phyloP scores from a whole-genome alignment of 805 yeast species.

The Myxozyma mucilagina region DNA sequence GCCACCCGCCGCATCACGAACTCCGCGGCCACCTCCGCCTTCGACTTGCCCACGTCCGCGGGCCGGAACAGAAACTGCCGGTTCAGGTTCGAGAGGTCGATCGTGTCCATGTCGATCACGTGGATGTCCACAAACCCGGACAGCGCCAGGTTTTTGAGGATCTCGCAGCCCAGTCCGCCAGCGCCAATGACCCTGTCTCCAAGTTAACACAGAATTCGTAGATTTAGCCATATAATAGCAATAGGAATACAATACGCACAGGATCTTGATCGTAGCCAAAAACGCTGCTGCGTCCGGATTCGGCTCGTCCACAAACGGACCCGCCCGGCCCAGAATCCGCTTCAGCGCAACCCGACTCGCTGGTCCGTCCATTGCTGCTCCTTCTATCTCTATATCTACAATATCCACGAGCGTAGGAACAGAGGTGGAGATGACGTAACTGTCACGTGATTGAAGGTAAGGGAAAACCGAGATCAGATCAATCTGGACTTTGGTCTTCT shows the following conservation, averaged over 20 bases:
- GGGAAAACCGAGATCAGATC: too few species aligned
- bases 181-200: conserved; percentile 59
- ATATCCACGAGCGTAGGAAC: too few species aligned
- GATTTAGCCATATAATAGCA: not conserved
- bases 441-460: not conserved
- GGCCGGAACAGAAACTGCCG: conserved; percentile 69
- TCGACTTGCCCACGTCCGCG: conserved; percentile 62
- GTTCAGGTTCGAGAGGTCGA: conserved; percentile 72
- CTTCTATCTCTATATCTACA: not conserved
- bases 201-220: too few species aligned
- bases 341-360: conserved; percentile 24
- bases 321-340: conserved; percentile 36
- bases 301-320: conserved; percentile 44
- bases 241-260: conserved; percentile 33
- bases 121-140: conserved; percentile 67
- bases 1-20: conserved; percentile 51
- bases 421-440: not conserved
- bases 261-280: conserved; percentile 38
- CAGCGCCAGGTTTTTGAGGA: conserved; percentile 66
- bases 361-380: not conserved
- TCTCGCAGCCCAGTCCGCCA: conserved; percentile 84
- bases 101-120: conserved; percentile 80
- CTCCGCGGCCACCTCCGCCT: conserved; percentile 64
- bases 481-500: not conserved
- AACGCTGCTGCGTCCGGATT: conserved; percentile 37